Evolutionary conservation across 768 basidiomycete genomes (phyloP), one percentile per base, ranked within the genome.

Genomic region (Gyrodon lividus): DNA sequence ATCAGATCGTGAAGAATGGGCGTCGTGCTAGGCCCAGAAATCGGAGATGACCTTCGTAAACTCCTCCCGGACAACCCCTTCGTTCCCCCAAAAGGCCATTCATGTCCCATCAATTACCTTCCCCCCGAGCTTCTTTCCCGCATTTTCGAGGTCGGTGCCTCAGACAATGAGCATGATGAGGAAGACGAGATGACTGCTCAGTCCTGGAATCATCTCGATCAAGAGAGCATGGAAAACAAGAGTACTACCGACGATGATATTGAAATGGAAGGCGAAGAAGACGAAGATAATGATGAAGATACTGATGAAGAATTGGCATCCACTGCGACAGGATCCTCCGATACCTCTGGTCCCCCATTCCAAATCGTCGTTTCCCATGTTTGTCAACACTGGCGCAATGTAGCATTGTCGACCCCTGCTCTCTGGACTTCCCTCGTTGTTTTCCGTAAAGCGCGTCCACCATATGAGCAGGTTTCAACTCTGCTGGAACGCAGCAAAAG

Each of bases 351-450:
- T 20, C 10, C 66, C 30, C 51, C 71, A 2, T 84, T 83, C 61
- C 75, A 78, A 56, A 68, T 83, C 24, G 69, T 82, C 57, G 81
- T 77, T 13, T 84, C 83, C 16, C 84, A 84, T 57, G 77, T 85
- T 9, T 86, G 84, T 63, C 68, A 59, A 22, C 79, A 76, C 50
- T 86, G 84, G 84, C 80, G 84, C 43, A 68, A 67, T 31, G 57
- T 76, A 2, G 77, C 82, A 3, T 48, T 86, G 24, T 75, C 75
- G 26, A 78, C 78, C 0, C 79, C 82, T 0, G 68, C 70, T 8
- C 72, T 87, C 16, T 87, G 85, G 85, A 78, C 78, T 10, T 65
- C 52, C 26, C 69, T 87, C 38, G 8, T 6, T 1, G 46, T 67
- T 17, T 13, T 20, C 19, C 38, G 43, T 4, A 37, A 54, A 5